These are phyloP conservation scores for Trichoderma koningiopsis DNA, from an alignment of 2,329 filamentous ascomycete genomes.

Conservation along the genomic window DNA sequence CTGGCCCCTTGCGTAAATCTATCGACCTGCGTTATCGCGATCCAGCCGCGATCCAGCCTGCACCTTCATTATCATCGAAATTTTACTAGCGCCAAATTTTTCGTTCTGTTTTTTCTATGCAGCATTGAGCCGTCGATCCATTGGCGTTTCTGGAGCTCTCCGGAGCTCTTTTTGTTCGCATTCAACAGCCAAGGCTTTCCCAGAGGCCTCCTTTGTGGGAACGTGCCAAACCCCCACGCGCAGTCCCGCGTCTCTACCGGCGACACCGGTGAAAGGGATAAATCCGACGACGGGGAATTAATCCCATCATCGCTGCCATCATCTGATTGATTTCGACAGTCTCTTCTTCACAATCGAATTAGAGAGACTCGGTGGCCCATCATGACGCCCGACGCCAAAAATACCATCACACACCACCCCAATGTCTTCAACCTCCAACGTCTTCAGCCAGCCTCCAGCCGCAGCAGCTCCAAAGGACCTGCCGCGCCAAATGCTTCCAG, in stretches of 20 bases:
- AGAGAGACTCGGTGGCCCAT: neutral
- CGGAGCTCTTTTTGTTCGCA: neutral
- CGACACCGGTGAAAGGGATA: neutral
- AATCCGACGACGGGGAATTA: neutral
- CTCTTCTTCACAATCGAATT: neutral
- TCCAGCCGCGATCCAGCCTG: neutral
- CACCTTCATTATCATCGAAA: neutral
- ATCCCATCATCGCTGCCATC: neutral
- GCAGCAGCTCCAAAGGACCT: constrained; percentile 36
- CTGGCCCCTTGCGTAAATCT: neutral
- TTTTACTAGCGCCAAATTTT: neutral
- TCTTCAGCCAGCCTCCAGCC: constrained; percentile 34
- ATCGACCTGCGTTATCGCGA: neutral
- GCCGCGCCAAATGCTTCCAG: constrained; percentile 43
- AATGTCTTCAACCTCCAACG: constrained; percentile 48
- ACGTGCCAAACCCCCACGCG: constrained; percentile 1
- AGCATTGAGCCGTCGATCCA: neutral
- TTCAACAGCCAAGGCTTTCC: neutral
- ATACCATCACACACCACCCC: constrained; percentile 48
- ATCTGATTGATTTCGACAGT: neutral
- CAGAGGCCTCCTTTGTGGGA: constrained; percentile 12
- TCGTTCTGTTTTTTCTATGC: neutral
- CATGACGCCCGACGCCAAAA: constrained; percentile 48
- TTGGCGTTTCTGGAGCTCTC: neutral
- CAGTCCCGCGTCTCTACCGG: constrained; percentile 6